These are phyloP conservation scores for Aechmea fasciata DNA, from an alignment of 176 grass and related monocot genomes.

Conservation along the genomic window DNA sequence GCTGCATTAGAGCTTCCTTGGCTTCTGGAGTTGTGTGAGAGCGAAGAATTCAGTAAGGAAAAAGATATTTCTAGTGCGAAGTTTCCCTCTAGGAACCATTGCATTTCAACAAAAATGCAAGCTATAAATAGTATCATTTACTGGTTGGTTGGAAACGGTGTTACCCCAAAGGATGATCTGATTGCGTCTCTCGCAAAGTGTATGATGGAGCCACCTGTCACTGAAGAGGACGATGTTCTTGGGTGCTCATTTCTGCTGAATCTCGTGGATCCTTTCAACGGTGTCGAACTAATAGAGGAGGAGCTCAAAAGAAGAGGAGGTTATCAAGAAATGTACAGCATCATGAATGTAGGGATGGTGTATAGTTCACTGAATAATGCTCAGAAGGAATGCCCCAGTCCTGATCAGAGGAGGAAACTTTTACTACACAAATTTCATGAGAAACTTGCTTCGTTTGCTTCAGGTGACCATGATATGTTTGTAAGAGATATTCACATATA, in stretches of 20 bases:
- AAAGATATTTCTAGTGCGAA: slow-evolving; percentile 24
- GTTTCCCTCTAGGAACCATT: slow-evolving; percentile 32
- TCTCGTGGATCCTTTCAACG: slow-evolving; percentile 79
- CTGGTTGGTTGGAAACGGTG: slow-evolving; percentile 57
- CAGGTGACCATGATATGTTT: slow-evolving; percentile 40
- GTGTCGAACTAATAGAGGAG: slow-evolving; percentile 83
- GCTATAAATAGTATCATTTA: slow-evolving; percentile 53
- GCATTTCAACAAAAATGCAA: slow-evolving; percentile 43
- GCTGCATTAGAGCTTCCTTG: slow-evolving; percentile 61
- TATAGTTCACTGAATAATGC: slow-evolving; percentile 88
- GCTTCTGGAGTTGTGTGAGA: slow-evolving; percentile 65
- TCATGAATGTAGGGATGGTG: slow-evolving; percentile 84
- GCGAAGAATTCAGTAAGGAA: slow-evolving; percentile 41
- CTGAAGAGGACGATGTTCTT: slow-evolving; percentile 63
- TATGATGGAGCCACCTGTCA: slow-evolving; percentile 57
- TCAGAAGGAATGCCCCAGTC: slow-evolving; percentile 65
- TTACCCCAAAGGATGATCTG: slow-evolving; percentile 67
- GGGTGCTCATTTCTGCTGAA: slow-evolving; percentile 73
- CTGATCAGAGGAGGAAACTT: slow-evolving; percentile 76
- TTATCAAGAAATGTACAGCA: slow-evolving; percentile 76
- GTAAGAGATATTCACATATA: background rate
- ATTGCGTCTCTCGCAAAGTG: slow-evolving; percentile 64
- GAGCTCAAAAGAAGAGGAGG: slow-evolving; percentile 58
- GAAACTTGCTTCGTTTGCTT: slow-evolving; percentile 54
- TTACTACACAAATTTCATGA: slow-evolving; percentile 78